Evolutionary conservation across 768 basidiomycete species (phyloP).

Genomic region (Gymnopilus junonius): DNA sequence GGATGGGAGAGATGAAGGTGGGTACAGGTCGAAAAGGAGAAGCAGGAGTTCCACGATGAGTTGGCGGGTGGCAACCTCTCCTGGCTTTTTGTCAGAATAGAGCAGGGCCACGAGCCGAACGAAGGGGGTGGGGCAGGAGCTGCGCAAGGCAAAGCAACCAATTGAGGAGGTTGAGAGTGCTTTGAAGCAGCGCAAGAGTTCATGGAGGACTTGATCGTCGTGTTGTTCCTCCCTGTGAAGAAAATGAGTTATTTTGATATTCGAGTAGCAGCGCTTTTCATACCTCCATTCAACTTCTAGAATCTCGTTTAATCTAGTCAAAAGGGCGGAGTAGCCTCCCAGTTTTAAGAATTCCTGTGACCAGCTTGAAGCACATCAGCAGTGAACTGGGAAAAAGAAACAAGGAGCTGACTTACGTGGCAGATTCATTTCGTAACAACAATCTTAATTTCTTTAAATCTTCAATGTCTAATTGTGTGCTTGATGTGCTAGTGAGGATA

Average conservation of each 20-base stretch:
- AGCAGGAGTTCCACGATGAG: slow-evolving; percentile 88
- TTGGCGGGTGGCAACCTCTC: slow-evolving; percentile 88
- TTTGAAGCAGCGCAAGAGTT: slow-evolving; percentile 92
- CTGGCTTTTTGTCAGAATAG: slow-evolving; percentile 98
- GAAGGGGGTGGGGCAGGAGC: slow-evolving; percentile 87
- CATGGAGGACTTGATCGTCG: slow-evolving; percentile 92
- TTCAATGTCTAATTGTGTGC: slow-evolving; percentile 81
- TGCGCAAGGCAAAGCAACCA: slow-evolving; percentile 90
- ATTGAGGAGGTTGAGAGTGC: slow-evolving; percentile 88
- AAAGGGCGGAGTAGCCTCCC: slow-evolving; percentile 85
- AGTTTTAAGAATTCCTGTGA: slow-evolving; percentile 81
- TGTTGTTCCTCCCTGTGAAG: slow-evolving; percentile 90
- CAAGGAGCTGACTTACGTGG: slow-evolving; percentile 53
- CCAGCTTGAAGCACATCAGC: slow-evolving; percentile 60
- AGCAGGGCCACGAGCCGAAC: slow-evolving; percentile 80
- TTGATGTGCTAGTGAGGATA: slow-evolving; percentile 69
- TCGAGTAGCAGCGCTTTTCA: slow-evolving; percentile 26
- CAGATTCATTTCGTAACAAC: slow-evolving; percentile 89
- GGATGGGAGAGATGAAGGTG: slow-evolving; percentile 67
- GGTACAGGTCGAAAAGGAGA: slow-evolving; percentile 90
- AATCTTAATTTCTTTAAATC: slow-evolving; percentile 86
- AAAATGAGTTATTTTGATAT: neutral
- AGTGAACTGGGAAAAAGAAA: neutral
- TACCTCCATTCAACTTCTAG: slow-evolving; percentile 97
- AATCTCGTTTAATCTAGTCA: slow-evolving; percentile 87